A percentile compares a stretch with the other conserved stretches of the same genome.
Evolutionary conservation across 306 rosid genomes (phyloP).

Genomic region (Benincasa hispida): DNA sequence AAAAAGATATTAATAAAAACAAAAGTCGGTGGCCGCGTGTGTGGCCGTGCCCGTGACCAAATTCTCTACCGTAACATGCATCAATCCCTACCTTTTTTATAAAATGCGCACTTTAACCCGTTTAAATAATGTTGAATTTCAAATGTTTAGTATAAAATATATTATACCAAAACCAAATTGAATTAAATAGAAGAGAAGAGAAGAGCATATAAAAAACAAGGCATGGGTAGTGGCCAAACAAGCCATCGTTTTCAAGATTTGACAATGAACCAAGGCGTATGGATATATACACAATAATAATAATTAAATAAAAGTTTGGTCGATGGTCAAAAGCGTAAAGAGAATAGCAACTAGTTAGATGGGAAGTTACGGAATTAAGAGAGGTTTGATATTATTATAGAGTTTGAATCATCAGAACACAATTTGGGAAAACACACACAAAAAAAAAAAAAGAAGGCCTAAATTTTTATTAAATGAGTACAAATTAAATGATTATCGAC

Average conservation of each 20-base stretch:
- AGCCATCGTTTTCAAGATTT: slow-evolving; percentile 2
- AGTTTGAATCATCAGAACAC: background rate
- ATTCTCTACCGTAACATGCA: background rate
- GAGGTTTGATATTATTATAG: background rate
- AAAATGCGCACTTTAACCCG: background rate
- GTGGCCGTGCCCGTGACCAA: background rate
- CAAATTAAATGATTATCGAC: too few species aligned
- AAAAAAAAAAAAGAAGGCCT: background rate
- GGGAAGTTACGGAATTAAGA: background rate
- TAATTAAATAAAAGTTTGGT: background rate
- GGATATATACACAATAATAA: background rate
- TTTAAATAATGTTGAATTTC: background rate
- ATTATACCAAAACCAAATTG: too few species aligned
- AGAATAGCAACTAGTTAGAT: background rate
- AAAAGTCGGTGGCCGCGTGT: slow-evolving; percentile 2
- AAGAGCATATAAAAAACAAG: background rate
- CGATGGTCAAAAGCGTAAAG: background rate
- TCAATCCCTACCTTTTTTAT: background rate
- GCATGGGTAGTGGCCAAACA: background rate
- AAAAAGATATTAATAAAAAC: background rate
- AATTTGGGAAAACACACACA: too few species aligned
- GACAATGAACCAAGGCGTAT: background rate
- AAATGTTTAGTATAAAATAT: background rate
- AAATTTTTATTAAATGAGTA: too few species aligned
- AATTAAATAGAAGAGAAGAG: too few species aligned